A percentile compares a stretch with the other conserved stretches of the same genome.
These are phyloP conservation scores for Colletotrichum lini DNA, from an alignment of 2,329 filamentous ascomycete species.

Conservation along the genomic window DNA sequence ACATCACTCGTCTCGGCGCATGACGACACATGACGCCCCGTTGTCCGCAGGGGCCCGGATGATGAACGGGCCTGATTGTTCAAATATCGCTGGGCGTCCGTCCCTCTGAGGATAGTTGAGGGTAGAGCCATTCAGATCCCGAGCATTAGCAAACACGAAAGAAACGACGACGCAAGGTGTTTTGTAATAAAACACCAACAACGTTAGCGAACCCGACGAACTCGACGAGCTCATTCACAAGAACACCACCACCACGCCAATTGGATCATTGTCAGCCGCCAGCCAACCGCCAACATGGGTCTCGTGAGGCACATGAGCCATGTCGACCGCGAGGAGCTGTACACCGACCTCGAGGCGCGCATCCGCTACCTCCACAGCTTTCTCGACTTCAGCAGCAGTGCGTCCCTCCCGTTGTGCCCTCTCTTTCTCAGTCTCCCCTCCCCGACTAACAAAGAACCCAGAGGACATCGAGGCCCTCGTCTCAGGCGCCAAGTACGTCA, in stretches of 20 bases:
- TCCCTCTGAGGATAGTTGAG: neutral
- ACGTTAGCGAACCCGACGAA: too few relatives aligned
- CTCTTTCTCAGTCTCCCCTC: constrained; percentile 16
- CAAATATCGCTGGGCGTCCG: constrained; percentile 33
- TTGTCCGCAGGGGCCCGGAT: too few relatives aligned
- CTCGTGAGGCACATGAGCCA: constrained; percentile 62
- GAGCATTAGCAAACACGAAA: constrained; percentile 1
- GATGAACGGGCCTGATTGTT: neutral
- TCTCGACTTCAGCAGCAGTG: constrained; percentile 81
- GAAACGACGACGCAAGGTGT: neutral
- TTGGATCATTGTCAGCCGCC: too few relatives aligned
- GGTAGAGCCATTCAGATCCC: neutral
- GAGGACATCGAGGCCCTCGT: constrained; percentile 81
- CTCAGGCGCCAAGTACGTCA: constrained; percentile 81
- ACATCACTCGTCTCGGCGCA: constrained; percentile 22
- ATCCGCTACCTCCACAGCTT: constrained; percentile 83
- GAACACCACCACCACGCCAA: too few relatives aligned
- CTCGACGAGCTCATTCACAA: too few relatives aligned
- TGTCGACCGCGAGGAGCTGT: constrained; percentile 78
- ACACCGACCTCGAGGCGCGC: constrained; percentile 78
- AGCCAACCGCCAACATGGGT: constrained; percentile 30
- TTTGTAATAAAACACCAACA: neutral
- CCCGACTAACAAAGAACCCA: constrained; percentile 48
- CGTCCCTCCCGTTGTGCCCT: constrained; percentile 44
- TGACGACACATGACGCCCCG: constrained; percentile 33